Conservation (phyloP, 148 eudicot genomes). For the Camellia granthamiana region DNA sequence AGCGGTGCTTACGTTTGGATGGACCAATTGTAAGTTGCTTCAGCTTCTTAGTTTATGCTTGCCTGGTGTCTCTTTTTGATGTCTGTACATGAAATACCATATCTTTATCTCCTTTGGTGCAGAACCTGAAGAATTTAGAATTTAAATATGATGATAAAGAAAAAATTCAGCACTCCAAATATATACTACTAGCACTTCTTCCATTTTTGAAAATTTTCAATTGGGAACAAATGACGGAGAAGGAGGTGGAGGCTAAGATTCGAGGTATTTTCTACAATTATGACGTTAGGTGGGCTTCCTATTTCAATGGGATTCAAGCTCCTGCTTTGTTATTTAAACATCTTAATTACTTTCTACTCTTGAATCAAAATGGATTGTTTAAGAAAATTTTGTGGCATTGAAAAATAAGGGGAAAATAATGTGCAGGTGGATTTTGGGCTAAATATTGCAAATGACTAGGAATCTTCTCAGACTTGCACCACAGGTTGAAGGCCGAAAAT, state of each 20-base stretch:
- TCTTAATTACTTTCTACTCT: neutral
- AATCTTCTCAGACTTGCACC: no score
- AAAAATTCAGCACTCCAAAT: constrained; percentile 23
- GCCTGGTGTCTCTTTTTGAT: neutral
- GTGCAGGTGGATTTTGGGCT: no score
- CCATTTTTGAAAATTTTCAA: constrained; percentile 35
- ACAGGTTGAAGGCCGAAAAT: no score
- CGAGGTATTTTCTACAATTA: constrained; percentile 27
- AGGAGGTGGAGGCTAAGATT: constrained; percentile 39
- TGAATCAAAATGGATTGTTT: neutral
- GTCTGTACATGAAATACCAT: neutral
- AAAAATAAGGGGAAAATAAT: neutral
- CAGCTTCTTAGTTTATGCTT: neutral
- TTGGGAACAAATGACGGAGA: constrained; percentile 34
- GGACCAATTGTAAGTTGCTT: constrained; percentile 17
- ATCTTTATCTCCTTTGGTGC: neutral
- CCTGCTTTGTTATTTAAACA: neutral
- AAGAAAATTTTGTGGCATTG: neutral
- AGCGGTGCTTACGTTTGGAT: constrained; percentile 41
- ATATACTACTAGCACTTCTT: constrained; percentile 28
- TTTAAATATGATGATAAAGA: constrained; percentile 9
- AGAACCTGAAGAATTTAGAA: constrained; percentile 15
- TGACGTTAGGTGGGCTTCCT: neutral
- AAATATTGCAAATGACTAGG: no score
- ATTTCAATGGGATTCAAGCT: neutral